phyloP scores from a whole-genome alignment of 176 grass and related monocot genomes.

The Alopecurus myosuroides region DNA sequence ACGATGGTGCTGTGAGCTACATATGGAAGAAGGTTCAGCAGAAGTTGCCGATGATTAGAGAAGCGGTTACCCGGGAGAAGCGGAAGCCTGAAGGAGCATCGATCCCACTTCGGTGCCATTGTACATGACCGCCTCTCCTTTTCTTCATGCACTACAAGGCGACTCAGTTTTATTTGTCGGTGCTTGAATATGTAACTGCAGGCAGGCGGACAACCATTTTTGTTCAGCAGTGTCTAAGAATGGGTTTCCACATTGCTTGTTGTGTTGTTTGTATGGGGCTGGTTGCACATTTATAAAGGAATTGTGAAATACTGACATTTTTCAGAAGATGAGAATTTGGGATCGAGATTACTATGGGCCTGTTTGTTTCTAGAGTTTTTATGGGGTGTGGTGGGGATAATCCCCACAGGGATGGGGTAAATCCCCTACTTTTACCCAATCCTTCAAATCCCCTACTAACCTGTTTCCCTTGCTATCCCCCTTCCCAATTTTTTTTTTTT shows the following conservation, averaged over 20 bases:
- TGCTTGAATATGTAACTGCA: slow-evolving; percentile 14
- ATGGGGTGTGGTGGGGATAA: too few relatives aligned
- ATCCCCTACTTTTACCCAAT: too few relatives aligned
- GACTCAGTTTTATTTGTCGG: background rate
- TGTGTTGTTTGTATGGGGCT: background rate
- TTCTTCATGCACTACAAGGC: background rate
- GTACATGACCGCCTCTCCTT: slow-evolving; percentile 39
- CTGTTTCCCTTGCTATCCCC: too few relatives aligned
- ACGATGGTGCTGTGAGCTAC: slow-evolving; percentile 63
- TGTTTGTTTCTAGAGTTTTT: too few relatives aligned
- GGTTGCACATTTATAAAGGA: too few relatives aligned
- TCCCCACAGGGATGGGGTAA: too few relatives aligned
- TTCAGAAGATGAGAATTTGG: too few relatives aligned
- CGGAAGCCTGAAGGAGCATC: slow-evolving; percentile 51
- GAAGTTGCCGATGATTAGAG: slow-evolving; percentile 59
- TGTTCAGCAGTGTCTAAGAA: background rate
- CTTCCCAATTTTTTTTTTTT: too few relatives aligned
- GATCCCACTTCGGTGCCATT: slow-evolving; percentile 71
- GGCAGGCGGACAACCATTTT: background rate
- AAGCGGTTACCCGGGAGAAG: slow-evolving; percentile 46
- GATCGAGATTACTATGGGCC: too few relatives aligned
- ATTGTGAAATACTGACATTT: background rate
- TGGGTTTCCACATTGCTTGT: background rate
- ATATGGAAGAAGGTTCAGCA: slow-evolving; percentile 82
- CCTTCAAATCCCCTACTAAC: too few relatives aligned